These are phyloP conservation scores for Penicillium sp. DNA, from an alignment of 2,329 filamentous ascomycete genomes.

Conservation along the genomic window DNA sequence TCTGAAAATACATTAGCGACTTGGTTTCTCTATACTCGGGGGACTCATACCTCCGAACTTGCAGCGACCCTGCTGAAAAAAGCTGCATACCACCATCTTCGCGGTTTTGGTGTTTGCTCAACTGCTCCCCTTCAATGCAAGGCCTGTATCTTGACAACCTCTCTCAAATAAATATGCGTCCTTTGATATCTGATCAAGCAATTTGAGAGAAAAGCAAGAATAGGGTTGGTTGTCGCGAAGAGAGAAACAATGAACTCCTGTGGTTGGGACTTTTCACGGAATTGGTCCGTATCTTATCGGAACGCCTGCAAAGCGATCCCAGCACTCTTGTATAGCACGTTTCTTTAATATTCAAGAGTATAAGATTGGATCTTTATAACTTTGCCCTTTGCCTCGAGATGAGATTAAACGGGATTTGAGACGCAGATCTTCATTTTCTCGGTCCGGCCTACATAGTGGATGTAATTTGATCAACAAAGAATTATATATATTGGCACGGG, in stretches of 20 bases:
- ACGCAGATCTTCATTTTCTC: not conserved
- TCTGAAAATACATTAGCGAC: constrained; percentile 40
- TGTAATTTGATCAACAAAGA: not conserved
- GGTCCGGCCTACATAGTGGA: not conserved
- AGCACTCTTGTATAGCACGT: not conserved
- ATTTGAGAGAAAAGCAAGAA: not conserved
- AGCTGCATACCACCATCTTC: constrained; percentile 57
- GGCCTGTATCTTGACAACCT: not conserved
- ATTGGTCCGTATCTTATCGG: constrained; percentile 8
- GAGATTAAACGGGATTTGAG: not conserved
- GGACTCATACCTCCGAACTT: constrained; percentile 58
- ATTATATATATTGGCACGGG: not conserved
- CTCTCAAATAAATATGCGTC: not conserved
- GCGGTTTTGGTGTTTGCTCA: constrained; percentile 2
- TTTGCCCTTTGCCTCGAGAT: not conserved
- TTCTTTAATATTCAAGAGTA: not conserved
- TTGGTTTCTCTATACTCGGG: not conserved
- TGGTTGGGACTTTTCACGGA: constrained; percentile 7
- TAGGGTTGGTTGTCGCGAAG: not conserved
- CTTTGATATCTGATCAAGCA: not conserved
- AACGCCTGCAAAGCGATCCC: not conserved
- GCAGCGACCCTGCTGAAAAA: constrained; percentile 64
- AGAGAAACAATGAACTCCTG: not conserved
- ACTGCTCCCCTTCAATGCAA: not conserved
- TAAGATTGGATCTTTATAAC: not conserved